Conservation (phyloP, 371 early-diverging fungal genomes). For the Mucor sp. region DNA sequence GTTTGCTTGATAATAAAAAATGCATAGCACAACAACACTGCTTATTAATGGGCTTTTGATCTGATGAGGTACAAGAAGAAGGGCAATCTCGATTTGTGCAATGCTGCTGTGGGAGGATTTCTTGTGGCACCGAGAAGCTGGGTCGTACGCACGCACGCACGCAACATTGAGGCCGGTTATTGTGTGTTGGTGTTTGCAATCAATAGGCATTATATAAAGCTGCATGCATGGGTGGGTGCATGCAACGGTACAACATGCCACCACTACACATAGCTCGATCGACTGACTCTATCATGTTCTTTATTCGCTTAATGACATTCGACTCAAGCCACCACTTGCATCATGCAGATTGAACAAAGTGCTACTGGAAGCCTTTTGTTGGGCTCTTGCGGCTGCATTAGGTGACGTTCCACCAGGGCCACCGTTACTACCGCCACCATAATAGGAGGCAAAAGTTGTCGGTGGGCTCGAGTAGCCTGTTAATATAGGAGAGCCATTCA, state of each 20-base stretch:
- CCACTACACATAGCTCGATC: not conserved
- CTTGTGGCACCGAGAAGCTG: not conserved
- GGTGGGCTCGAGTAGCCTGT: slow-evolving; percentile 43
- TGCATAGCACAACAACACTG: too few species aligned
- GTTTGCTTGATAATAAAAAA: slow-evolving; percentile 12
- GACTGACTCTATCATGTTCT: not conserved
- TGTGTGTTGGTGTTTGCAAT: not conserved
- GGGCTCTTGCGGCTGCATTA: slow-evolving; percentile 27
- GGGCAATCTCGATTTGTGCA: not conserved
- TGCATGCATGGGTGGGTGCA: not conserved
- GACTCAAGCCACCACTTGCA: slow-evolving; percentile 47
- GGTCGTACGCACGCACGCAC: not conserved
- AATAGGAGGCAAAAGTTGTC: slow-evolving; percentile 17
- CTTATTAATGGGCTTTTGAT: too few species aligned
- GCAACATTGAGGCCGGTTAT: not conserved
- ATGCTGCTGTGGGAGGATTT: not conserved
- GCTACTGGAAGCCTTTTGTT: slow-evolving; percentile 29
- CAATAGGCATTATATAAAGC: not conserved
- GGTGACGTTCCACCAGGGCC: slow-evolving; percentile 11
- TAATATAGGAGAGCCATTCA: slow-evolving; percentile 44
- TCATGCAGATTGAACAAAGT: slow-evolving; percentile 41
- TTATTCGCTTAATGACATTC: slow-evolving; percentile 47
- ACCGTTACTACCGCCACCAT: slow-evolving; percentile 18
- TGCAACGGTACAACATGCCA: not conserved
- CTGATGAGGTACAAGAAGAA: too few species aligned